Evolutionary conservation across 768 basidiomycete genomes (phyloP).

Genomic region (Leccinellum rugosiceps): DNA sequence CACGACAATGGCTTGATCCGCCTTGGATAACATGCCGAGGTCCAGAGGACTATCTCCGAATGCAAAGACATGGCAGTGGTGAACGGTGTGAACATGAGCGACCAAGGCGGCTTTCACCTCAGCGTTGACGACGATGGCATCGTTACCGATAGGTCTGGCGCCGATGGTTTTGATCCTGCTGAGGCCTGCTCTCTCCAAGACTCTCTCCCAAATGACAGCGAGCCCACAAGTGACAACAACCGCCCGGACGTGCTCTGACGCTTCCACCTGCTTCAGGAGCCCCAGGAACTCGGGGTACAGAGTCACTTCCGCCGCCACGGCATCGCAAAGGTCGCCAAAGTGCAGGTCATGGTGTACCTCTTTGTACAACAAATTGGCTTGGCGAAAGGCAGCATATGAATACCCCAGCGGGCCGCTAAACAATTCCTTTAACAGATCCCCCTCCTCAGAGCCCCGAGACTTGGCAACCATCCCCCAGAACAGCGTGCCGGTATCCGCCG

Average conservation of each 20-base stretch:
- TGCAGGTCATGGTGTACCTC: constrained; percentile 10
- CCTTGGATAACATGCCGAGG: constrained; percentile 14
- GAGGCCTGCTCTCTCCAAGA: constrained; percentile 16
- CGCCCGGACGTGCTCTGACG: constrained; percentile 15
- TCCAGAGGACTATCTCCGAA: constrained; percentile 14
- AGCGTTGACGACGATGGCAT: constrained; percentile 9
- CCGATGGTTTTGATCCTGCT: constrained; percentile 11
- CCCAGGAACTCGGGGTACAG: constrained; percentile 14
- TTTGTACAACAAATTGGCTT: constrained; percentile 10
- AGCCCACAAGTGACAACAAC: constrained; percentile 15
- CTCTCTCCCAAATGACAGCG: constrained; percentile 7
- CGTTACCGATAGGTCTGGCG: constrained; percentile 7
- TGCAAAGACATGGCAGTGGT: constrained; percentile 8
- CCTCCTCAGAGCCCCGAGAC: constrained; percentile 12
- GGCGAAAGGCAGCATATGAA: constrained; percentile 12
- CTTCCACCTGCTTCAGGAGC: constrained; percentile 17
- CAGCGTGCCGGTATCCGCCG: constrained; percentile 8
- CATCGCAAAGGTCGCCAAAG: constrained; percentile 13
- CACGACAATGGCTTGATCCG: constrained; percentile 14
- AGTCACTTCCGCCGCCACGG: constrained; percentile 12
- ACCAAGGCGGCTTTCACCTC: constrained; percentile 17
- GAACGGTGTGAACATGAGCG: constrained; percentile 10
- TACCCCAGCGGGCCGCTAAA: constrained; percentile 13
- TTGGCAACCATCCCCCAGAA: constrained; percentile 12
- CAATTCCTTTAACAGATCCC: constrained; percentile 8